Base-by-base conservation (phyloP, 106 monocot genomes). In the Alisma plantagoaquatica region DNA sequence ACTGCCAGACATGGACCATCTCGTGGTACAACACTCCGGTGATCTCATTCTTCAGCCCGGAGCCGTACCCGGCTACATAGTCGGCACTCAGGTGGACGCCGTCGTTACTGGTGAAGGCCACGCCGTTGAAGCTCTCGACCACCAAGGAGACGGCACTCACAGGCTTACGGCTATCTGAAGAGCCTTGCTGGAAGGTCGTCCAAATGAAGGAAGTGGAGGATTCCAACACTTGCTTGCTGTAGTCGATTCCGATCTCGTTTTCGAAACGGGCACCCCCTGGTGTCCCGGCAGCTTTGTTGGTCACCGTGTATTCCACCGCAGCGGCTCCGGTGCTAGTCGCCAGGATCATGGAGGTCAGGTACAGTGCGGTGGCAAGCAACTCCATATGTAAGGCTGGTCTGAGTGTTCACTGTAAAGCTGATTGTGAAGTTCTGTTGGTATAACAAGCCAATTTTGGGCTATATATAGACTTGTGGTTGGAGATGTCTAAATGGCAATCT, bases 1-100 rank as follows among this genome's bases (percentile, higher is more conserved):
- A 78, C 68, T 84, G 83, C 83, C 78, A 78, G 8, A 78, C 78
- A 29, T 78, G 84, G 0, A 67, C 62, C 51, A 32, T 10, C 65
- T 79, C 78, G 53, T 84, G 79, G 66, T 76, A 76, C 9, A 80
- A 25, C 23, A 80, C 60, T 4, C 80, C 80, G 8, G 64, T 73
- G 54, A 86, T 43, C 63, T 80, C 73, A 2, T 11, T 46, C 76
- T 56, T 60, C 2, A 80, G 73, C 38, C 72, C 69, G n/a, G 69
- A 76, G 23, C 26, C n/a, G 61, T 59, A 70, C 8, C 46, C 45
- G 12, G 27, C 70, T 27, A 86, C 54, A 66, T 77, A 73, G 29
- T 63, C 23, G 14, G 75, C 63, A 45, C 66, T 80, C 5, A 73
- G 45, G 56, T 77, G 76, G 57, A 86, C 77, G 21, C 2, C 35